phyloP scores from a whole-genome alignment of 352 stramenopile genomes.

The Pythium monospermum region DNA sequence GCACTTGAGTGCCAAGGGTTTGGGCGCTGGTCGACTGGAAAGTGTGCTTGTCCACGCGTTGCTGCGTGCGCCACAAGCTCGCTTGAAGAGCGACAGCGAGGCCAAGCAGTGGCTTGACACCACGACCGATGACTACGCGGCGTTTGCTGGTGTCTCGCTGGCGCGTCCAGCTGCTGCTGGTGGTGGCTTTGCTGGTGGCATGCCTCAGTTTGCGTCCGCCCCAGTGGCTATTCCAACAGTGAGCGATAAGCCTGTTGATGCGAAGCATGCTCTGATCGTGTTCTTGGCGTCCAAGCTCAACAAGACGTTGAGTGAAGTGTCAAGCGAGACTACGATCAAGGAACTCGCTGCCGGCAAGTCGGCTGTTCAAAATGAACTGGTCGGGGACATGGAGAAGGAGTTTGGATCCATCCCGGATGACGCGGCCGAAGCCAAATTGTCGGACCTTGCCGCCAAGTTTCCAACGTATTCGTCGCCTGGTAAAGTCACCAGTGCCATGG shows the following conservation, averaged over 20 bases:
- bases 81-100: slow-evolving; percentile 67
- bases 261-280: slow-evolving; percentile 71
- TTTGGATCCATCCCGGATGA: slow-evolving; percentile 77
- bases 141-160: slow-evolving; percentile 69
- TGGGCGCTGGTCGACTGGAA: slow-evolving; percentile 68
- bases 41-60: slow-evolving; percentile 73
- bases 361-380: slow-evolving; percentile 86
- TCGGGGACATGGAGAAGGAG: slow-evolving; percentile 82
- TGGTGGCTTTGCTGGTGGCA: slow-evolving; percentile 16
- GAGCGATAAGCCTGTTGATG: slow-evolving; percentile 53
- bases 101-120: slow-evolving; percentile 81
- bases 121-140: slow-evolving; percentile 59
- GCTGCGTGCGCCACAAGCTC: slow-evolving; percentile 45
- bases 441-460: slow-evolving; percentile 66
- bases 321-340: slow-evolving; percentile 67
- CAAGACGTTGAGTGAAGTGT: slow-evolving; percentile 65
- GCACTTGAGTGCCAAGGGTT: slow-evolving; percentile 57
- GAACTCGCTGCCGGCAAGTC: slow-evolving; percentile 76
- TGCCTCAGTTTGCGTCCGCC: slow-evolving; percentile 35
- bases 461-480: slow-evolving; percentile 59
- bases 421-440: slow-evolving; percentile 70
- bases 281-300: slow-evolving; percentile 74
- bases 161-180: slow-evolving; percentile 22
- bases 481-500: slow-evolving; percentile 67
- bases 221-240: slow-evolving; percentile 51